Percentiles rank a stretch among this genome's conserved stretches.
Evolutionary conservation across 805 yeast species (phyloP).

Genomic region (Suhomyces sp.): DNA sequence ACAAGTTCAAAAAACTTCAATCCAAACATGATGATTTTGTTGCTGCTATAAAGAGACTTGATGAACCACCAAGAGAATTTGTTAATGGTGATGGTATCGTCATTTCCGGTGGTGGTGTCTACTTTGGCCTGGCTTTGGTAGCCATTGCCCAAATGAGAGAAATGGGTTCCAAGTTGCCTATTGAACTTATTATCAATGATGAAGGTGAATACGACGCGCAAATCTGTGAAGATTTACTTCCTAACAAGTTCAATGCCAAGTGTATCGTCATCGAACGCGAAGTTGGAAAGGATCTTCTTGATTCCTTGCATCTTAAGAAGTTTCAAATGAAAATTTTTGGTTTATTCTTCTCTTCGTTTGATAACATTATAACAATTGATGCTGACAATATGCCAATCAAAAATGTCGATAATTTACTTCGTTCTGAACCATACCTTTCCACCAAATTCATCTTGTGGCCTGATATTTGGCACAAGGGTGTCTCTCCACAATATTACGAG

Average conservation of each 20-base stretch:
- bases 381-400: slow-evolving; percentile 34
- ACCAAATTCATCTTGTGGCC: slow-evolving; percentile 37
- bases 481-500: slow-evolving; percentile 33
- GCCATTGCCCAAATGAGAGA: slow-evolving; percentile 31
- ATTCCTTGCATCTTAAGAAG: slow-evolving; percentile 17
- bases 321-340: slow-evolving; percentile 34
- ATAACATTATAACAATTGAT: slow-evolving; percentile 32
- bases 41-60: slow-evolving; percentile 21
- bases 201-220: slow-evolving; percentile 22
- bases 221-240: slow-evolving; percentile 27
- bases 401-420: slow-evolving; percentile 28
- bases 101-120: slow-evolving; percentile 28
- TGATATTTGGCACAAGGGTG: slow-evolving; percentile 33
- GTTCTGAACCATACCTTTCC: slow-evolving; percentile 22
- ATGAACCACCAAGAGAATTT: slow-evolving; percentile 25
- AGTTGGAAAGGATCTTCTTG: slow-evolving; percentile 21
- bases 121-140: slow-evolving; percentile 30
- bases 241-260: slow-evolving; percentile 22
- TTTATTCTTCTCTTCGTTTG: slow-evolving; percentile 32
- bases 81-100: slow-evolving; percentile 36
- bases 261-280: slow-evolving; percentile 28
- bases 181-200: slow-evolving; percentile 32
- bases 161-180: slow-evolving; percentile 32
- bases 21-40: slow-evolving; percentile 28
- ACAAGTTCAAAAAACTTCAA: slow-evolving; percentile 21